Evolutionary conservation across 305 asterid species (phyloP).

Genomic region (Fraxinus baroniana): DNA sequence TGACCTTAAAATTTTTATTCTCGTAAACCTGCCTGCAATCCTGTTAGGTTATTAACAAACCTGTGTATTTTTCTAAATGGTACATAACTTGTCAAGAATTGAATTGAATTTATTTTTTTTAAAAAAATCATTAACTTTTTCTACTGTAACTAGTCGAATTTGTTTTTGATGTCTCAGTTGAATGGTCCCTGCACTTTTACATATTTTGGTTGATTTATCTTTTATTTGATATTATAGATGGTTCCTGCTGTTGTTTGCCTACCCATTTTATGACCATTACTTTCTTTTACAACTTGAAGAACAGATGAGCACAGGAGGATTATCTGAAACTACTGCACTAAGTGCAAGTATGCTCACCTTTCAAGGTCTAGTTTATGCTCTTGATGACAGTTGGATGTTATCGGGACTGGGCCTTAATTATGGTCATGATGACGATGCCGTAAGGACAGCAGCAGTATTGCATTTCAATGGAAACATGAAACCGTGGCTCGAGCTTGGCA

Average conservation of each 20-base stretch:
- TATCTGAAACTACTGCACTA: conserved; percentile 47
- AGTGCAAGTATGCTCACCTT: conserved; percentile 73
- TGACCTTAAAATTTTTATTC: neutral
- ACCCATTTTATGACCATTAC: conserved; percentile 15
- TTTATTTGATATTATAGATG: conserved; percentile 17
- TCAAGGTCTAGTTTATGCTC: conserved; percentile 60
- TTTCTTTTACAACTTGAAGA: conserved; percentile 26
- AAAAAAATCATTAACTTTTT: neutral
- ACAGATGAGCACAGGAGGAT: conserved; percentile 50
- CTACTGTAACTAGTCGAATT: neutral
- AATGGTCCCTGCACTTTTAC: neutral
- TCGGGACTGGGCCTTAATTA: conserved; percentile 89
- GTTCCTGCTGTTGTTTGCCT: neutral
- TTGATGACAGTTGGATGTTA: conserved; percentile 72
- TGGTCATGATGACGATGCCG: conserved; percentile 43
- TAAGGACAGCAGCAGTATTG: conserved; percentile 63
- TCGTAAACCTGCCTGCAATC: neutral
- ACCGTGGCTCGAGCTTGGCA: conserved; percentile 98
- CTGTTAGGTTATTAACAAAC: neutral
- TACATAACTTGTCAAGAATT: neutral
- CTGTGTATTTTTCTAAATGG: neutral
- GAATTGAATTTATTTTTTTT: too few relatives aligned
- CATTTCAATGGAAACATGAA: conserved; percentile 97
- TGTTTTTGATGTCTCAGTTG: neutral
- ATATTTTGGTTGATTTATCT: conserved; percentile 1